Evolutionary conservation across 2,329 filamentous ascomycete genomes (phyloP).

Genomic region (Dactylellina haptotyla): DNA sequence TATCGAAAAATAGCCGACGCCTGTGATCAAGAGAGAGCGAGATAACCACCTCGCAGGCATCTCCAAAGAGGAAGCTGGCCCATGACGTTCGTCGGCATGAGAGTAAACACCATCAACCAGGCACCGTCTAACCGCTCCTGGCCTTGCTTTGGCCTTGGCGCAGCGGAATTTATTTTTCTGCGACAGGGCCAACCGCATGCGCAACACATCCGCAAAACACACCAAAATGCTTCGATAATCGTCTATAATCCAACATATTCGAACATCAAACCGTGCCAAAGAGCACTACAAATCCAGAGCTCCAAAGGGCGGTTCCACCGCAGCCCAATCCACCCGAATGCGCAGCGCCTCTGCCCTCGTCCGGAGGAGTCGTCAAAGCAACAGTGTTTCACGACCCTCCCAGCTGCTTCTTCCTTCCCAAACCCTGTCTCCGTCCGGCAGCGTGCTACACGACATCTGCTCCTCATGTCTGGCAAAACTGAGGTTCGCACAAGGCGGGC

Average conservation of each 20-base stretch:
- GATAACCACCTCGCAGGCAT: neutral
- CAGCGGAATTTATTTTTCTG: constrained; percentile 6
- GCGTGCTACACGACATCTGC: constrained; percentile 31
- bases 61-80: neutral
- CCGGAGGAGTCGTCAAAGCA: constrained; percentile 38
- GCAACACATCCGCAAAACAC: constrained; percentile 34
- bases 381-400: constrained; percentile 24
- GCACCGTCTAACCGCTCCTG: too few species aligned
- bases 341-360: constrained; percentile 17
- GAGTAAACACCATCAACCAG: too few species aligned
- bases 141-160: constrained; percentile 19
- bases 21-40: constrained; percentile 11
- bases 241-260: neutral
- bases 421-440: constrained; percentile 15
- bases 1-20: constrained; percentile 42
- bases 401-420: constrained; percentile 3
- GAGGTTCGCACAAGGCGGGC: constrained; percentile 5
- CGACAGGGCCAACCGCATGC: constrained; percentile 24
- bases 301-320: too few species aligned
- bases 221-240: too few species aligned
- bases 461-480: constrained; percentile 42
- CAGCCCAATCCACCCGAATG: constrained; percentile 6
- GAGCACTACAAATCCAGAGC: too few species aligned
- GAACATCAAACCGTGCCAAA: neutral
- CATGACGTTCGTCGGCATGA: too few species aligned